Conservation (phyloP, 768 basidiomycete species). For the Leccinum barrowsii region DNA sequence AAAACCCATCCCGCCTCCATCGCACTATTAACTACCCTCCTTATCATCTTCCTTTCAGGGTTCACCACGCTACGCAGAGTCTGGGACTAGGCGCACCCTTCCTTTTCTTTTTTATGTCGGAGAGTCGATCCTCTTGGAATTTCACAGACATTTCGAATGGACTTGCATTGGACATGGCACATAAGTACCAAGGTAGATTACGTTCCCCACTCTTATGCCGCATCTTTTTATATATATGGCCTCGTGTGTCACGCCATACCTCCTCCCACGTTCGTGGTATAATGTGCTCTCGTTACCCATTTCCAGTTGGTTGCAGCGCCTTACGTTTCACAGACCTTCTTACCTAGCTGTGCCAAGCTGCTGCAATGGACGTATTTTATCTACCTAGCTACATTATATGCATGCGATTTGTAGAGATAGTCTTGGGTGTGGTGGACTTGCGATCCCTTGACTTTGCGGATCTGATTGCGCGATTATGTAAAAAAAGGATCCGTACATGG, state of each 20-base stretch:
- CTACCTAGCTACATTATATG: neutral
- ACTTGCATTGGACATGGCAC: constrained; percentile 29
- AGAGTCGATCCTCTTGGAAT: constrained; percentile 10
- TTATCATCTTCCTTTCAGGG: constrained; percentile 31
- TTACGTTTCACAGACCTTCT: neutral
- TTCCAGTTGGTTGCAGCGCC: neutral
- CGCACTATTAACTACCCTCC: constrained; percentile 30
- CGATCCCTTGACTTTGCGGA: neutral
- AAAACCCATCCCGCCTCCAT: constrained; percentile 31
- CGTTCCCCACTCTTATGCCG: constrained; percentile 18
- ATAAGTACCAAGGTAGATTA: constrained; percentile 30
- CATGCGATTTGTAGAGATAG: neutral
- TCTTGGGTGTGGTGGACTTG: neutral
- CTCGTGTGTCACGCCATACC: constrained; percentile 9
- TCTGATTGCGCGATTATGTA: neutral
- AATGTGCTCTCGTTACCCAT: constrained; percentile 19
- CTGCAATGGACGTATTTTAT: neutral
- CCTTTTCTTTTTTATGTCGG: neutral
- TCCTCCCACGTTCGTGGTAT: constrained; percentile 16
- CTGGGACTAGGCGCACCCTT: constrained; percentile 20
- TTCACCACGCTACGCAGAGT: constrained; percentile 33
- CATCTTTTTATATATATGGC: constrained; percentile 21
- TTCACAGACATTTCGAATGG: constrained; percentile 25
- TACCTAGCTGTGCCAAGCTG: neutral
- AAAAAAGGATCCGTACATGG: neutral